Base-by-base conservation (phyloP, 306 rosid species). In the Inga laurina region DNA sequence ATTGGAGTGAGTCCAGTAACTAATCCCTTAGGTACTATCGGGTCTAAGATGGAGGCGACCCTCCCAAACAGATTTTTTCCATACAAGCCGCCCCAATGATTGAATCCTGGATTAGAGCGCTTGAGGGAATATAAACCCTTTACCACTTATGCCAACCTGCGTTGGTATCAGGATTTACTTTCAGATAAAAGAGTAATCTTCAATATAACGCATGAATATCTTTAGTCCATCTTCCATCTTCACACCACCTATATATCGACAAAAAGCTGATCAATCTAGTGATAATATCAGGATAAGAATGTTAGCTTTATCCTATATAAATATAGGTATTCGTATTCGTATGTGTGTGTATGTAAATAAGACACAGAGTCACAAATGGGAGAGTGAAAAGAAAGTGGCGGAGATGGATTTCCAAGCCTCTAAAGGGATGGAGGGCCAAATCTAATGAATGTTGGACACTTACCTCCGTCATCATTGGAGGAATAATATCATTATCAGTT, bases 351-450 rank as follows among this genome's bases (percentile, higher is more conserved):
- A n/a, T 9, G 44, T 5, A 15, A 66, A 66, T 45, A 39, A 15
- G 45, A 67, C 72, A 16, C 4, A 4, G 56, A 49, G 57, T 4
- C 22, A 7, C 4, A n/a, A 3, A 27, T 3, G 2, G 41, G n/a
- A 65, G 10, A 2, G 41, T 41, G 74, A 71, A 43, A 71, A 22
- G 32, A 43, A n/a, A 11, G 75, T 21, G 27, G 75, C 35, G 52
- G 41, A 70, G 54, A 70, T 11, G 75, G 14, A 71, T 44, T 71
- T 30, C 82, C 27, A 64, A 75, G 74, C 14, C 76, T 66, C 35
- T 11, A 12, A 37, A 68, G 48, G 35, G 51, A 39, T n/a, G 44
- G 59, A 46, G 37, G 83, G 37, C 41, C 62, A n/a, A 35, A 65
- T 34, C 75, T 2, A 12, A 51, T 35, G 35, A 73, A 43, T 14